A percentile compares a stretch with the other conserved stretches of the same genome.
Conservation (phyloP, 192 early-diverging fungal species). For the Coemansia sp. region DNA sequence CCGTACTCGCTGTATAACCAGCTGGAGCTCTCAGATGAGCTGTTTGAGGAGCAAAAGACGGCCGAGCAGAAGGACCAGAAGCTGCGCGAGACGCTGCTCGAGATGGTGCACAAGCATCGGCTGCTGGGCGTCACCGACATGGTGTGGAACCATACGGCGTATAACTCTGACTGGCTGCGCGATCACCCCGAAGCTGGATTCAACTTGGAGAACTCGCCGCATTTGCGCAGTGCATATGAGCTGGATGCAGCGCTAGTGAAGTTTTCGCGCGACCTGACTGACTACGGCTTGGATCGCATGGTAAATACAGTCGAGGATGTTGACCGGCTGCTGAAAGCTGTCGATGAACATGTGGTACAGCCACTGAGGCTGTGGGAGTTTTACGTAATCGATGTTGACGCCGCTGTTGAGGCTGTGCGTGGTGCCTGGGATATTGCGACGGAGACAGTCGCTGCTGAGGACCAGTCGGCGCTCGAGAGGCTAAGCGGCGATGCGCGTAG, state of each 20-base stretch:
- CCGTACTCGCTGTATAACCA: conserved; percentile 99
- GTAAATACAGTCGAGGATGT: conserved; percentile 73
- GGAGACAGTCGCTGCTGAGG: not conserved
- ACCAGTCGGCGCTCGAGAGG: conserved; percentile 11
- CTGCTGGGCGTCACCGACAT: conserved; percentile 89
- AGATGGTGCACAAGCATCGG: conserved; percentile 69
- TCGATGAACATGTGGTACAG: conserved; percentile 61
- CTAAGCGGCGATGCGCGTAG: conserved; percentile 36
- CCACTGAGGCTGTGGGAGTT: conserved; percentile 86
- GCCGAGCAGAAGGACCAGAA: conserved; percentile 65
- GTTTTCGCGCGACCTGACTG: conserved; percentile 67
- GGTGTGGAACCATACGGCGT: conserved; percentile 99
- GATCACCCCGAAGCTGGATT: conserved; percentile 98
- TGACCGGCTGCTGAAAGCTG: conserved; percentile 63
- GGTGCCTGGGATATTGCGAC: conserved; percentile 39
- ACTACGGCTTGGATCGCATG: conserved; percentile 56
- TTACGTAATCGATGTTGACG: conserved; percentile 76
- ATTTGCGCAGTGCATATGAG: conserved; percentile 90
- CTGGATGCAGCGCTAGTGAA: conserved; percentile 84
- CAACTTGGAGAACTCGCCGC: conserved; percentile 92
- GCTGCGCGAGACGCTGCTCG: conserved; percentile 59
- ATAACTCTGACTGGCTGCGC: conserved; percentile 90
- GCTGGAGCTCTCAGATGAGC: conserved; percentile 83
- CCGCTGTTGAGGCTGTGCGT: conserved; percentile 47
- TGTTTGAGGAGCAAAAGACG: conserved; percentile 71